A percentile compares a stretch with the other conserved stretches of the same genome.
These are phyloP conservation scores for Aspergillus olivimuriae DNA, from an alignment of 495 filamentous ascomycete genomes.

Conservation along the genomic window DNA sequence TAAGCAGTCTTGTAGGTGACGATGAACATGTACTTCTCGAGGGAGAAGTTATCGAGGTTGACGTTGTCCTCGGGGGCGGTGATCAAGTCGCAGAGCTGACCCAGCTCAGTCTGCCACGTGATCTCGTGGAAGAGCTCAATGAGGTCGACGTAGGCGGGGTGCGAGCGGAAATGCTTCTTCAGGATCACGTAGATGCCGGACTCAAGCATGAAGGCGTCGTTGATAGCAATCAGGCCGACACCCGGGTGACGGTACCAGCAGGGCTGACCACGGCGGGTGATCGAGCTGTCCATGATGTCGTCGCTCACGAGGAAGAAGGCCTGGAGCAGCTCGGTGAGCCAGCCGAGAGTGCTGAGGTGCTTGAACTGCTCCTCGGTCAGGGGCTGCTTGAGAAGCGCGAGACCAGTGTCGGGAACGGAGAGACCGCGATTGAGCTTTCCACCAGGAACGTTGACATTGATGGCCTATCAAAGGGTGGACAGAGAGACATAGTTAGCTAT, in stretches of 20 bases:
- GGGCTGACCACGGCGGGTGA: constrained; percentile 85
- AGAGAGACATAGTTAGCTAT: constrained; percentile 6
- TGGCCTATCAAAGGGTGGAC: constrained; percentile 44
- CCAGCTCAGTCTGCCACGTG: constrained; percentile 87
- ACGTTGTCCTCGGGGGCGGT: constrained; percentile 88
- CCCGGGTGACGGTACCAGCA: constrained; percentile 90
- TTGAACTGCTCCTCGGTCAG: constrained; percentile 78
- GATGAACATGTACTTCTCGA: constrained; percentile 96
- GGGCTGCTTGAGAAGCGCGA: constrained; percentile 65
- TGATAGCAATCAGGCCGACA: constrained; percentile 93
- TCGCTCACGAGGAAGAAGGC: constrained; percentile 98
- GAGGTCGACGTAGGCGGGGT: constrained; percentile 81
- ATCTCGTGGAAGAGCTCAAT: constrained; percentile 94
- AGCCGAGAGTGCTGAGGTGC: constrained; percentile 77
- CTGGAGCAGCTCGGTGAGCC: constrained; percentile 96
- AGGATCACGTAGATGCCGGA: constrained; percentile 81
- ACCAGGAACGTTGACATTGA: constrained; percentile 80
- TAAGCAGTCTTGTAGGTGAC: constrained; percentile 99
- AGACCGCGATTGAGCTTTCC: constrained; percentile 99
- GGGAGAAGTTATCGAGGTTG: constrained; percentile 85
- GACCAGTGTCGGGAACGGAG: constrained; percentile 87
- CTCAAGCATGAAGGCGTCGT: constrained; percentile 97
- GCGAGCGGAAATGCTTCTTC: constrained; percentile 83
- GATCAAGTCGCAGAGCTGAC: constrained; percentile 88
- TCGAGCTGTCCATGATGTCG: constrained; percentile 95